Base-by-base conservation (phyloP, 371 early-diverging fungal species). In the Edhazardia aedis region DNA sequence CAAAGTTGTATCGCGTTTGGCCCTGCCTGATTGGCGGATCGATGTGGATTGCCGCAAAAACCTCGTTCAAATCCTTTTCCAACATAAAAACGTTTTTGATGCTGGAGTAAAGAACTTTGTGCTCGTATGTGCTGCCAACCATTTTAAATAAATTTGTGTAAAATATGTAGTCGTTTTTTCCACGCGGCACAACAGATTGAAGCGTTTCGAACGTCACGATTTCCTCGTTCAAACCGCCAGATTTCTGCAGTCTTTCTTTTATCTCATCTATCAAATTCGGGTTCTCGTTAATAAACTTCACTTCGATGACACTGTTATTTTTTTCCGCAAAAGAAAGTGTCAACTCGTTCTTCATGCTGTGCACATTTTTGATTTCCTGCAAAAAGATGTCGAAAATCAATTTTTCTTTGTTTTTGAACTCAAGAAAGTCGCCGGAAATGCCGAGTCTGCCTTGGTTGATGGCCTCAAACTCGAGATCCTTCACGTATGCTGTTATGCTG, bases 61-160 rank as follows among this genome's bases (percentile, higher is more conserved):
- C 3, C 12, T 30, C 6, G 16, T 30, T 29, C 6, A 36, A 56
- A 1, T 67, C 63, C 30, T 63, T 64, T 26, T 64, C 62, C 19
- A 72, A 55, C 23, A 28, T 51, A 38, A 54, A 58, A 24, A 72
- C 39, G 29, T 49, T 39, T n/a, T 38, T 52, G 12, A 72, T 53
- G 22, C 47, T 49, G 2, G 27, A 56, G 47, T 58, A 72, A 21
- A 59, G 55, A 22, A 72, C 54, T 47, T 63, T 62, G 49, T 72
- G 72, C 33, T 67, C 67, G 56, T 69, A 69, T n/a, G 64, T 67
- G 12, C 51, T 58, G 26, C 72, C 72, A 22, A 63, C 58, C 3
- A 67, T 27, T 42, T 56, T 58, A 44, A 72, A 55, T 47, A 51
- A 51, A 4, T 58, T 40, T 14, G 56, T 36, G 46, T 55, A 68